Base-by-base conservation (phyloP, 2,329 filamentous ascomycete genomes). In the Chaetomiaceae sp. region DNA sequence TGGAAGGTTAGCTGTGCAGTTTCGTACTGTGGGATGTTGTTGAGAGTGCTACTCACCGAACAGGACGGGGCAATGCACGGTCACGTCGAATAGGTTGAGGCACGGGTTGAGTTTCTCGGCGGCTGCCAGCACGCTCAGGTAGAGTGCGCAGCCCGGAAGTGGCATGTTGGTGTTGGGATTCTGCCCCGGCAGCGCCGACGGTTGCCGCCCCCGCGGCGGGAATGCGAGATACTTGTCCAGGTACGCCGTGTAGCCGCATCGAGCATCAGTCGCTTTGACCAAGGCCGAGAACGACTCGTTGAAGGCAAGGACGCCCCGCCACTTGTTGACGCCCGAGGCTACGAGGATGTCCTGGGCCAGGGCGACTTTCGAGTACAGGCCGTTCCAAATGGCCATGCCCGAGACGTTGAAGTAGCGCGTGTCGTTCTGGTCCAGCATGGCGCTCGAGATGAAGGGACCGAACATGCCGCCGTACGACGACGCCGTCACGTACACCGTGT, bases 401-500 rank as follows among this genome's bases (percentile, higher is more conserved):
- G 38, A 42, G 20, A 42, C 38, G 29, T 42, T 38, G 20, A 47
- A 47, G 34, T 33, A 38, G 10, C 2, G 2, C 15, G n/a, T 27
- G 39, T 42, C 27, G n/a, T 38, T 34, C 10, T 26, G 38, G 39
- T 47, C 45, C 12, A 47, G 34, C 45, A 47, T 47, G 33, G 45
- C 39, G 20, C 38, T 42, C 20, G 45, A 24, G 27, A 42, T 47
- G 20, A 34, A 42, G 10, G 45, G 45, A 6, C 34, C 45, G 17
- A 38, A 47, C 47, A 49, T 49, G 22, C 47, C 47, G 14, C 22
- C 41, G 22, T 49, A 44, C 20, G 45, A 47, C n/a, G 38, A 43
- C 10, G 83, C 86, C 0, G 82, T 76, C 47, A 90, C 75, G 62
- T 83, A 89, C 6, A 86, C 73, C 49, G 83, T 83, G 53, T 73